These are phyloP conservation scores for Cadophora gregata DNA, from an alignment of 2,329 filamentous ascomycete species.

Conservation along the genomic window DNA sequence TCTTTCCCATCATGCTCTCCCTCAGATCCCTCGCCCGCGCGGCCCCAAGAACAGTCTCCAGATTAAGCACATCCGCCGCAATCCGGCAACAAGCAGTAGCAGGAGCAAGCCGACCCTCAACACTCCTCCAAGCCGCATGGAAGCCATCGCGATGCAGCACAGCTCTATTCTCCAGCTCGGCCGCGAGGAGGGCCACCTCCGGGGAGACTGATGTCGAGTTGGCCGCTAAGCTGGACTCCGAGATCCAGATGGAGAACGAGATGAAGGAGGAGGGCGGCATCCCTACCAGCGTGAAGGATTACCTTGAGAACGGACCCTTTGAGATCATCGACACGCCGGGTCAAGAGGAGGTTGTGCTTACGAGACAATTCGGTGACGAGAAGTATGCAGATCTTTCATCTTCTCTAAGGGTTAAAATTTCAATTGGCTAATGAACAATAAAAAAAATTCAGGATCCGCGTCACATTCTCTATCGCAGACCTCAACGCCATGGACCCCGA, in stretches of 20 bases:
- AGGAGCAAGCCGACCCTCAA: slow-evolving; percentile 20
- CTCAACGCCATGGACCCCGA: slow-evolving; percentile 70
- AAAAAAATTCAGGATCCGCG: slow-evolving; percentile 64
- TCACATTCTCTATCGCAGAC: slow-evolving; percentile 86
- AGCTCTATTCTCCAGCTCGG: slow-evolving; percentile 48
- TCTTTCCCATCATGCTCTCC: slow-evolving; percentile 63
- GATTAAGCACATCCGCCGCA: slow-evolving; percentile 43
- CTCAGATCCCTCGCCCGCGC: slow-evolving; percentile 69
- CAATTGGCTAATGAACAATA: slow-evolving; percentile 35
- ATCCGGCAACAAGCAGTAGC: slow-evolving; percentile 6
- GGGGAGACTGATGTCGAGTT: slow-evolving; percentile 77
- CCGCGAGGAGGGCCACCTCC: slow-evolving; percentile 47
- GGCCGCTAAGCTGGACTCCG: slow-evolving; percentile 81
- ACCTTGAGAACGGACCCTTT: slow-evolving; percentile 84
- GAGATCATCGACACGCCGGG: slow-evolving; percentile 82
- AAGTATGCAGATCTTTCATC: slow-evolving; percentile 61
- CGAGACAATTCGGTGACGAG: slow-evolving; percentile 84
- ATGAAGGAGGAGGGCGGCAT: slow-evolving; percentile 73
- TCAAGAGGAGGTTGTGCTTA: slow-evolving; percentile 85
- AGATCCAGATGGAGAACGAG: slow-evolving; percentile 83
- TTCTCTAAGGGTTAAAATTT: not conserved
- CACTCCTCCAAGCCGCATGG: slow-evolving; percentile 40
- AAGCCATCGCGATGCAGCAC: slow-evolving; percentile 38
- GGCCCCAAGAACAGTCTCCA: slow-evolving; percentile 67
- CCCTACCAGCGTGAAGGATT: slow-evolving; percentile 82